Base-by-base conservation (phyloP, 108 stramenopile species). In the Fistulifera solaris region DNA sequence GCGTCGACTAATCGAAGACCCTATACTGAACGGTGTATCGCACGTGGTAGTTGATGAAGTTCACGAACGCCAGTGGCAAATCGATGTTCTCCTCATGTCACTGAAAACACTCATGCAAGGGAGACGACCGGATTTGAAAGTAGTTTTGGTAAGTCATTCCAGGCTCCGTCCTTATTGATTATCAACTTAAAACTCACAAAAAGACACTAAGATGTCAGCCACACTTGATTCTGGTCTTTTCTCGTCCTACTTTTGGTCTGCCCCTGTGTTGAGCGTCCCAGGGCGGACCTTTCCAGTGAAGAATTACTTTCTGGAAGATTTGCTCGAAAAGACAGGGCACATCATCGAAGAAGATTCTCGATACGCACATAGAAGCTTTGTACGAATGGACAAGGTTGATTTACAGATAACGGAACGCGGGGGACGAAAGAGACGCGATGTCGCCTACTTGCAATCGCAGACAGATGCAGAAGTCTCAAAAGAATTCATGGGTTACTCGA, bases 31-130 rank as follows among this genome's bases (percentile, higher is more conserved):
- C 35, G 83, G 72, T 13, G 61, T 99, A 6, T 87, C 95, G 6
- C 94, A 96, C 58, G 66, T 98, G 13, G 46, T 96, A 16, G 89
- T 99, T 0, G 99, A 99, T 59, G 99, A 99, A 63, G 95, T 97
- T 21, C 96, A 99, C 63, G 99, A 79, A 67, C 55, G 78, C 28
- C 72, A 73, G 22, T 63, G 58, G 23, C 78, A 79, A 35, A 71
- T 64, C 40, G 99, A 99, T 67, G 85, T 98, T 27, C 75, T 98
- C 12, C 59, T 98, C 44, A 72, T 96, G 43, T 70, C 88, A 14
- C 58, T 98, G 35, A 70, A 88, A 38, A 53, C 75, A 17, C 66
- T 95, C 2, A 58, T 96, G 13, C 31, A 44, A 39, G 54, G 54
- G n/a, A 69, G 79, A 12, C 49, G 83, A 18, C 68, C 58, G 21